A percentile compares a stretch with the other conserved stretches of the same genome.
phyloP scores from a whole-genome alignment of 1,284 basidiomycete genomes.

The Ganoderma multipileum region DNA sequence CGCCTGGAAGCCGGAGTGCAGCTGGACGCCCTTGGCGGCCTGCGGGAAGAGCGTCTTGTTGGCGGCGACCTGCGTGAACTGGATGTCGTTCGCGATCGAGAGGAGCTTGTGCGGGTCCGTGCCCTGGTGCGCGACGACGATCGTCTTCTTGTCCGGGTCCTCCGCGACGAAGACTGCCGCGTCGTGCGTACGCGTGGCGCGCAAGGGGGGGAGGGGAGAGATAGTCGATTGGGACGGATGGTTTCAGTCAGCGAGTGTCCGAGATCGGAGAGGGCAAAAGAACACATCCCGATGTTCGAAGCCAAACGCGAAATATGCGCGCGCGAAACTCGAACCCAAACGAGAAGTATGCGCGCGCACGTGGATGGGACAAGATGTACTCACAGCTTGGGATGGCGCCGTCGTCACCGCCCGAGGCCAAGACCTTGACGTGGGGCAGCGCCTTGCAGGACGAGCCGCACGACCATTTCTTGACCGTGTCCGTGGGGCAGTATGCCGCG shows the following conservation, averaged over 20 bases:
- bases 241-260: constrained; percentile 1
- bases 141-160: constrained; percentile 44
- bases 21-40: constrained; percentile 37
- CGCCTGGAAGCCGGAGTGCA: constrained; percentile 54
- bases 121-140: constrained; percentile 58
- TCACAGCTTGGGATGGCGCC: constrained; percentile 26
- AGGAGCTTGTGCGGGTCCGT: constrained; percentile 49
- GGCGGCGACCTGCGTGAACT: constrained; percentile 45
- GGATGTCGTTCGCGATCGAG: constrained; percentile 51
- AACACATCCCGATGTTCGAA: background rate
- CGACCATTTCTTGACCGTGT: constrained; percentile 41
- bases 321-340: background rate
- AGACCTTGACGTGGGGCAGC: constrained; percentile 56
- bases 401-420: constrained; percentile 67
- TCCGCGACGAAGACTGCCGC: constrained; percentile 46
- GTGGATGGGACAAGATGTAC: background rate
- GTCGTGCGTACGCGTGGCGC: background rate
- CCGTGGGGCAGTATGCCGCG: constrained; percentile 48
- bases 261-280: background rate
- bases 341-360: background rate
- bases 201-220: too few relatives aligned
- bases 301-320: background rate
- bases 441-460: constrained; percentile 48
- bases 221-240: background rate
- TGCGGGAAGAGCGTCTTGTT: constrained; percentile 49